Base-by-base conservation (phyloP, 495 filamentous ascomycete species). In the Cenococcum geophilum region DNA sequence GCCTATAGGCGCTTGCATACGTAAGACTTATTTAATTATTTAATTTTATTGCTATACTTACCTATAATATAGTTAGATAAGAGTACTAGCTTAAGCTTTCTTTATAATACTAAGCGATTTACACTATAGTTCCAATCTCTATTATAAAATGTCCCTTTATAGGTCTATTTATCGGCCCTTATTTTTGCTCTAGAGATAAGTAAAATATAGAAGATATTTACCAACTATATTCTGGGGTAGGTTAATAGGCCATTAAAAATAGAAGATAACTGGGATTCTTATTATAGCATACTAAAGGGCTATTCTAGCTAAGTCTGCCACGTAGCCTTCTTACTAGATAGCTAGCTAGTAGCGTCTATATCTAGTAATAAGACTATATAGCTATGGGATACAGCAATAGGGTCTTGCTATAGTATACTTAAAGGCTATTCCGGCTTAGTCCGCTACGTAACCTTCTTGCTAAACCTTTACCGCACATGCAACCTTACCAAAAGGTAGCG, bases 51-150 rank as follows among this genome's bases (percentile, higher is more conserved):
- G 18, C 20, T 23, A 22, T 25, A 56, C 50, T 61, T 9, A 43
- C 20, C 6, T 36, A 42, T 20, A 56, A 5, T 58, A 58, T 12
- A 57, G 55, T 12, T 23, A 58, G 6, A 5, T 8, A 55, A 37
- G 5, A 55, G 51, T 55, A 22, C 51, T 37, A 5, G 6, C 20
- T 55, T 20, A 8, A 22, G 5, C 8, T 76, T 76, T 63, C 43
- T 75, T 12, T 77, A n/a, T n/a, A n/a, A n/a, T n/a, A n/a, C n/a
- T n/a, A n/a, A n/a, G n/a, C n/a, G n/a, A n/a, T n/a, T n/a, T 62
- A 62, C 70, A 20, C 61, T 73, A 12, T 59, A 59, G 22, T 63
- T 70, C 57, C 40, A 37, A 56, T 55, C 22, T 14, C 47, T 66
- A 10, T 9, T n/a, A n/a, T n/a, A n/a, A n/a, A n/a, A n/a, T n/a